Percentiles rank a stretch among this genome's conserved stretches.
These are phyloP conservation scores for Leucosporidium scottii DNA, from an alignment of 768 basidiomycete species.

Conservation along the genomic window DNA sequence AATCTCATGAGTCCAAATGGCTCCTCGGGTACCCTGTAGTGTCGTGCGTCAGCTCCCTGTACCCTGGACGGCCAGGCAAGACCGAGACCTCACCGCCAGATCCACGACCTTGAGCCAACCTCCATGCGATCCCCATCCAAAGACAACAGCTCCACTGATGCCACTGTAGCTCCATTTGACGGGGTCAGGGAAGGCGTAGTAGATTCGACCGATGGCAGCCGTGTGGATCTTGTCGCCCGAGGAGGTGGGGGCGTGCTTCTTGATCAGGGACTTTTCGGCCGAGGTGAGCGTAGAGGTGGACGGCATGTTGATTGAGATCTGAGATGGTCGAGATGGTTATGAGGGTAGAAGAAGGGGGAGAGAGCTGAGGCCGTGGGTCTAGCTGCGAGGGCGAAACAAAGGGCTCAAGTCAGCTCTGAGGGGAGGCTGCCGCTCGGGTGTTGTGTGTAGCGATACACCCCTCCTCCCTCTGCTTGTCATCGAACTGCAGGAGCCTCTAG, in stretches of 20 bases:
- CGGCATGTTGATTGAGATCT: constrained; percentile 52
- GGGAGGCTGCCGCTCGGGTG: too few relatives aligned
- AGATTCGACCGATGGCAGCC: constrained; percentile 79
- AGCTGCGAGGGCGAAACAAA: background rate
- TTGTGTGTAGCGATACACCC: too few relatives aligned
- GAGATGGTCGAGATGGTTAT: background rate
- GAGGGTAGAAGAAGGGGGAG: too few relatives aligned
- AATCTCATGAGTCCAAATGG: constrained; percentile 89
- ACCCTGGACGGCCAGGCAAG: too few relatives aligned
- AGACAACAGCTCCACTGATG: constrained; percentile 73
- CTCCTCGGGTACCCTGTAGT: constrained; percentile 63
- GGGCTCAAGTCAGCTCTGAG: background rate
- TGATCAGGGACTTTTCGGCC: constrained; percentile 70
- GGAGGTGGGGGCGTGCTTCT: constrained; percentile 49
- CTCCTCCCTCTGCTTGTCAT: too few relatives aligned
- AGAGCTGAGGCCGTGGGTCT: background rate
- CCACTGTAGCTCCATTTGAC: constrained; percentile 79
- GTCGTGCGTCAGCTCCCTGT: background rate
- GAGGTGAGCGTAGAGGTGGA: constrained; percentile 59
- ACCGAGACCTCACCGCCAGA: constrained; percentile 45
- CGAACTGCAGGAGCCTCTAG: too few relatives aligned
- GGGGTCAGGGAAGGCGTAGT: constrained; percentile 75
- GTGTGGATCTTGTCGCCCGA: constrained; percentile 60
- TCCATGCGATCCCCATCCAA: constrained; percentile 55
- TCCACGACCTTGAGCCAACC: constrained; percentile 74